Evolutionary conservation across 768 basidiomycete species (phyloP).

Genomic region (Paxillus involutus): DNA sequence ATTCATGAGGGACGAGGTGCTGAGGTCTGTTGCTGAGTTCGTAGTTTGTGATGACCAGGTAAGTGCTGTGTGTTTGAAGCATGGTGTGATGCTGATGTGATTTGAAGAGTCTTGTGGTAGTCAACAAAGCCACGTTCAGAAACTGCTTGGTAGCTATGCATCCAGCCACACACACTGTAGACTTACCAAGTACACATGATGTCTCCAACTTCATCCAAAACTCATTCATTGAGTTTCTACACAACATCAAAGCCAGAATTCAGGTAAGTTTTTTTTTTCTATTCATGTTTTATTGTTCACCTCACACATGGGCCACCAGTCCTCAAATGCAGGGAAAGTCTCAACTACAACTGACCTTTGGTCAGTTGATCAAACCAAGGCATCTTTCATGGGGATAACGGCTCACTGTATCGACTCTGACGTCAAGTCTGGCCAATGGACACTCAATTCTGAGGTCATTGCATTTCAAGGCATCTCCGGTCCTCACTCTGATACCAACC

Average conservation of each 20-base stretch:
- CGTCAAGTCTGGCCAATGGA: slow-evolving; percentile 12
- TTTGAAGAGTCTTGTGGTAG: slow-evolving; percentile 8
- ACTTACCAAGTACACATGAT: slow-evolving; percentile 16
- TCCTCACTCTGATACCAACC: slow-evolving; percentile 25
- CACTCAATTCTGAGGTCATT: slow-evolving; percentile 18
- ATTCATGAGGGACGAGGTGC: slow-evolving; percentile 11
- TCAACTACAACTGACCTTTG: slow-evolving; percentile 15
- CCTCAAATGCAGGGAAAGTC: slow-evolving; percentile 9
- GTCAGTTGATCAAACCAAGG: slow-evolving; percentile 19
- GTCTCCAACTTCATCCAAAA: slow-evolving; percentile 18
- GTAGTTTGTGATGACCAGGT: slow-evolving; percentile 20
- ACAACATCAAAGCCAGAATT: slow-evolving; percentile 3
- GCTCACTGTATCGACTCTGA: slow-evolving; percentile 15
- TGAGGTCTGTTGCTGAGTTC: slow-evolving; percentile 10
- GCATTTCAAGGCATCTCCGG: slow-evolving; percentile 22
- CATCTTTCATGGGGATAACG: slow-evolving; percentile 18
- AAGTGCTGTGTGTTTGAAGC: neutral
- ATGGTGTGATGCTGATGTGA: neutral
- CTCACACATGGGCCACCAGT: neutral
- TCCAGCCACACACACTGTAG: slow-evolving; percentile 7
- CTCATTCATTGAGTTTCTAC: slow-evolving; percentile 7
- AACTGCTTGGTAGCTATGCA: slow-evolving; percentile 18
- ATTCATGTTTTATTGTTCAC: neutral
- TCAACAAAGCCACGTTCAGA: slow-evolving; percentile 11
- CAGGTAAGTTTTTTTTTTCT: slow-evolving; percentile 4